Evolutionary conservation across 768 basidiomycete species (phyloP), one percentile per base, ranked within the genome.

Genomic region (Leccinum disarticulatum): DNA sequence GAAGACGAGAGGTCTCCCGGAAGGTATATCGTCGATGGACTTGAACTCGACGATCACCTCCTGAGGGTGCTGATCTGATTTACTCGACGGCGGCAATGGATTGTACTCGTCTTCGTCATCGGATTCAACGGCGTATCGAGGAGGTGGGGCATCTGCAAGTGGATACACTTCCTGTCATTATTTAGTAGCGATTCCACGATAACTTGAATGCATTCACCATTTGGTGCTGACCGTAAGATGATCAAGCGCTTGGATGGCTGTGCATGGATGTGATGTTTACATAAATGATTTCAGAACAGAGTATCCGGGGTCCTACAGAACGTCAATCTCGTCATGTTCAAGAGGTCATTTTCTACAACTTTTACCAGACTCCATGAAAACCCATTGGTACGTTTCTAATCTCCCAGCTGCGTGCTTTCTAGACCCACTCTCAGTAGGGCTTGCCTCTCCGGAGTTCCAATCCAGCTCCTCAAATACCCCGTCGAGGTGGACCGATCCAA

Each of bases 91-190:
- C n/a, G n/a, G 64, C 3, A 79, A 68, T 14, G 82, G 81, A 55
- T 81, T 81, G 61, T 77, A 76, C 64, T 87, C 85, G 54, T 87
- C 86, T 60, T 86, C 85, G 19, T 87, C 85, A 60, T 88, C 87
- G 4, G 85, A 87, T 65, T 88, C 87, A 52, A 87, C 72, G 41
- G 81, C 81, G 61, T 88, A 78, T 56, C 87, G 80, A 36, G 87
- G 83, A 2, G 87, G 84, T 4, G 76, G 73, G 52, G 76, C 75
- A 65, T 87, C 86, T 58, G 79, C 79, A 19, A 87, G 76, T 1
- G 85, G 83, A 66, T 87, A 80, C 27, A 77, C 60, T 60, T 86
- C 80, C 84, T 83, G 25, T 31, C 19, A 36, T 22, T 25, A n/a
- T n/a, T 66, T 30, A 60, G 51, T 54, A 17, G 13, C 19, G n/a